These are phyloP conservation scores for Albophoma yamanashiensis DNA, from an alignment of 2,329 filamentous ascomycete species.

Conservation along the genomic window DNA sequence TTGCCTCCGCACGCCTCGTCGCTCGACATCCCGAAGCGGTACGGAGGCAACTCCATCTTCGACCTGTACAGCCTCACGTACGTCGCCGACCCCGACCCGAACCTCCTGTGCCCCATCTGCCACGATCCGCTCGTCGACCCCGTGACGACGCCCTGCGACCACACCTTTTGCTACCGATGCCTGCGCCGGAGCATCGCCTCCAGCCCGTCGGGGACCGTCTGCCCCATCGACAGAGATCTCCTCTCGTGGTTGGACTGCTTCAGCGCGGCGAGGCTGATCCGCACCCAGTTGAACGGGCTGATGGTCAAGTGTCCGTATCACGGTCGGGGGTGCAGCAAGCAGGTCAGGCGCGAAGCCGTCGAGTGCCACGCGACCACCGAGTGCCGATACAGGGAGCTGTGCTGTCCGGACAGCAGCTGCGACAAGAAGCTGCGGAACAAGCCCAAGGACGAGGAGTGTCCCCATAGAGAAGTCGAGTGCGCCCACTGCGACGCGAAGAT, in stretches of 20 bases:
- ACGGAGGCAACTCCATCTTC: constrained; percentile 27
- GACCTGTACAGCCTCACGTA: constrained; percentile 36
- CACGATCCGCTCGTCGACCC: constrained; percentile 50
- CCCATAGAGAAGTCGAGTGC: constrained; percentile 42
- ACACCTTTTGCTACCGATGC: constrained; percentile 54
- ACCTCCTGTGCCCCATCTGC: constrained; percentile 45
- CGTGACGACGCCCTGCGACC: constrained; percentile 51
- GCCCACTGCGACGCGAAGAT: constrained; percentile 40
- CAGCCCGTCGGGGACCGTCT: constrained; percentile 30
- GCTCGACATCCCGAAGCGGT: constrained; percentile 25
- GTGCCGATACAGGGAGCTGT: constrained; percentile 43
- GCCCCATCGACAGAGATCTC: constrained; percentile 47
- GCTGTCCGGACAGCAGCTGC: constrained; percentile 45
- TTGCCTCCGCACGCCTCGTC: constrained; percentile 25
- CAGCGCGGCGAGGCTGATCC: constrained; percentile 35
- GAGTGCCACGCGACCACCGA: constrained; percentile 45
- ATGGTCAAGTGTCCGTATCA: constrained; percentile 47
- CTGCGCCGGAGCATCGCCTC: constrained; percentile 31
- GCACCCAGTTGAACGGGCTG: constrained; percentile 50
- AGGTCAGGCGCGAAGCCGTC: constrained; percentile 41
- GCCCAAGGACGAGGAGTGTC: constrained; percentile 39
- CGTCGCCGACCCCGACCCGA: constrained; percentile 31
- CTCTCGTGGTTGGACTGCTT: constrained; percentile 27
- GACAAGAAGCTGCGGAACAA: constrained; percentile 39
- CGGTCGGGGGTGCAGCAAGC: constrained; percentile 36